Evolutionary conservation across 768 basidiomycete species (phyloP).

Genomic region (Sarcodon sp.): DNA sequence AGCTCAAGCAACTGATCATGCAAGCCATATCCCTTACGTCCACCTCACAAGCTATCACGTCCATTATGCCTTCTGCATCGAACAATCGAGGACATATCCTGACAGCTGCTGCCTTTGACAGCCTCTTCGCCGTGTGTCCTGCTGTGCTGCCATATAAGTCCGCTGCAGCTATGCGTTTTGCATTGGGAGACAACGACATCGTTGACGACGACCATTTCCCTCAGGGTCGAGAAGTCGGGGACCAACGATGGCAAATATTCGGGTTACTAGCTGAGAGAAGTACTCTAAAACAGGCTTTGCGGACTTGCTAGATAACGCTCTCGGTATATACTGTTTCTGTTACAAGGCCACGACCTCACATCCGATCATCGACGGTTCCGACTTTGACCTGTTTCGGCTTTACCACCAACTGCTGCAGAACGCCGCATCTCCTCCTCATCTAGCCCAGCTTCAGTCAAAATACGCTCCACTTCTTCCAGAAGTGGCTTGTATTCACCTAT

Average conservation of each 20-base stretch:
- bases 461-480: conserved; percentile 71
- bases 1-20: conserved; percentile 74
- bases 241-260: conserved; percentile 68
- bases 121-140: conserved; percentile 66
- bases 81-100: conserved; percentile 29
- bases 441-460: conserved; percentile 71
- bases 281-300: conserved; percentile 47
- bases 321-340: too few relatives aligned
- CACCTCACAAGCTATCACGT: conserved; percentile 63
- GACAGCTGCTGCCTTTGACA: conserved; percentile 60
- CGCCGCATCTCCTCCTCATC: conserved; percentile 72
- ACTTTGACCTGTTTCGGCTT: conserved; percentile 28
- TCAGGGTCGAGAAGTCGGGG: conserved; percentile 38
- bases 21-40: conserved; percentile 70
- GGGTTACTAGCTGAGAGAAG: conserved; percentile 65
- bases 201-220: conserved; percentile 43
- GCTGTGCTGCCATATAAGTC: conserved; percentile 69
- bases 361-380: conserved; percentile 28
- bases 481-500: conserved; percentile 73
- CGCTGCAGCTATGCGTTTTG: conserved; percentile 63
- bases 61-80: conserved; percentile 48
- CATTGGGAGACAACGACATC: conserved; percentile 37
- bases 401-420: conserved; percentile 31
- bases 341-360: too few relatives aligned
- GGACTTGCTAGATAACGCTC: conserved; percentile 11